Conservation (phyloP, 441 rosid genomes). For the Erodium texanum region DNA sequence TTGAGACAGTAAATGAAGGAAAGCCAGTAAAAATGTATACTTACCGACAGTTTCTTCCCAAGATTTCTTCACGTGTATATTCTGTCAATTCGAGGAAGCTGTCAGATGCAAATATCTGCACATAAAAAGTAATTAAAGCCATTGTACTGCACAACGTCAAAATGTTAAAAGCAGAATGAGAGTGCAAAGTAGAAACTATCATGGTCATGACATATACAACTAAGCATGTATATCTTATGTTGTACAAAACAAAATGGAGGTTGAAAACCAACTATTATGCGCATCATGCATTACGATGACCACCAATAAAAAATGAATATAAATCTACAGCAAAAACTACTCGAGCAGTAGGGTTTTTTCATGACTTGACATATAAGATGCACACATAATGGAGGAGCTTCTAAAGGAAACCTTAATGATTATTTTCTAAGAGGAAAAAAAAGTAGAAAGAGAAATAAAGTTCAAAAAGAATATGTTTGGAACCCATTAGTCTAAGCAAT, state of each 20-base stretch:
- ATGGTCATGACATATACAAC: background rate
- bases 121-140: slow-evolving; percentile 1
- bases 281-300: background rate
- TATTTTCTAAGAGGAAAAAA: background rate
- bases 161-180: background rate
- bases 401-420: background rate
- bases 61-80: slow-evolving; percentile 93
- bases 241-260: background rate
- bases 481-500: background rate
- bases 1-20: slow-evolving; percentile 1
- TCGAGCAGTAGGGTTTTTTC: background rate
- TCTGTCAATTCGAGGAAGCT: slow-evolving; percentile 97
- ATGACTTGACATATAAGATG: background rate
- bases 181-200: background rate
- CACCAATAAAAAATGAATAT: background rate
- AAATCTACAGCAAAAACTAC: background rate
- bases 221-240: background rate
- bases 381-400: background rate
- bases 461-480: background rate
- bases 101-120: slow-evolving; percentile 94
- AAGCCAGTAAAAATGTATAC: background rate
- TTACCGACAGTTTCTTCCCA: slow-evolving; percentile 96
- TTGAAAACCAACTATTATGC: background rate
- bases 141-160: background rate
- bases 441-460: background rate